Percentiles rank a stretch among this genome's conserved stretches.
Conservation (phyloP, 164 flowering plant species). For the Pachysandra terminalis region DNA sequence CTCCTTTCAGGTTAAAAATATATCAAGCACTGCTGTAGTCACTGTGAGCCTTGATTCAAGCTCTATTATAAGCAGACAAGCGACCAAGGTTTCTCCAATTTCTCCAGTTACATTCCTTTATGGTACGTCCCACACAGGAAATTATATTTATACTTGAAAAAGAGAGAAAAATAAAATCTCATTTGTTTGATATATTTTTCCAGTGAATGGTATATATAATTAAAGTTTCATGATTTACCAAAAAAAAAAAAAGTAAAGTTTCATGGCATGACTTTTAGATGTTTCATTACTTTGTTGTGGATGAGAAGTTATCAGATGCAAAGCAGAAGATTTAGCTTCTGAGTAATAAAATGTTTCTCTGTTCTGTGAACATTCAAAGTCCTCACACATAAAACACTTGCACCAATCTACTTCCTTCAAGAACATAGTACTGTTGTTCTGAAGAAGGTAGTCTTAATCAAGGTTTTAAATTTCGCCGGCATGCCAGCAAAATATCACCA, state of each 20-base stretch:
- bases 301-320: too few species aligned
- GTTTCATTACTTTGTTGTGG: too few species aligned
- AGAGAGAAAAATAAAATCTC: too few species aligned
- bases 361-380: background rate
- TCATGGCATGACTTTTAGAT: too few species aligned
- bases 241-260: too few species aligned
- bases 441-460: too few species aligned
- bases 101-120: slow-evolving; percentile 79
- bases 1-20: slow-evolving; percentile 46
- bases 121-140: slow-evolving; percentile 39
- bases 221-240: too few species aligned
- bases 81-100: slow-evolving; percentile 73
- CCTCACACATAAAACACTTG: background rate
- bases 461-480: too few species aligned
- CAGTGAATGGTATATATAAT: too few species aligned
- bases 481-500: too few species aligned
- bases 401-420: background rate
- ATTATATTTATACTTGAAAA: too few species aligned
- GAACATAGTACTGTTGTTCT: background rate
- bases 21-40: slow-evolving; percentile 48
- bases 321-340: background rate
- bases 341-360: background rate
- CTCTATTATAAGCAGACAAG: slow-evolving; percentile 62
- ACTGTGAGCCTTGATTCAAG: slow-evolving; percentile 52
- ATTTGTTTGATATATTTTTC: too few species aligned